phyloP scores from a whole-genome alignment of 108 stramenopile genomes.

The Cyclotella atomus region DNA sequence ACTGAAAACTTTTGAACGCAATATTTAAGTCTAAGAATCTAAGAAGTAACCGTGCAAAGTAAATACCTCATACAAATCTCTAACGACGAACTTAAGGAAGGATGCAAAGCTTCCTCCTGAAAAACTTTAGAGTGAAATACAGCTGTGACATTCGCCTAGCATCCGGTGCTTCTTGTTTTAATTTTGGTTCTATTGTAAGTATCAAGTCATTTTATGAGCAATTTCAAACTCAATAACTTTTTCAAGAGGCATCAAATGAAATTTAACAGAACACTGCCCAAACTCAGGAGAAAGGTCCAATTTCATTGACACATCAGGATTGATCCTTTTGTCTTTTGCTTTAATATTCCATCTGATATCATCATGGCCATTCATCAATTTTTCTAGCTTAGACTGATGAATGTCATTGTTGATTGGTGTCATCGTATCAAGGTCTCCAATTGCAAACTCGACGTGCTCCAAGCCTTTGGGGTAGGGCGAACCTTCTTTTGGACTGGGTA shows the following conservation, averaged over 20 bases:
- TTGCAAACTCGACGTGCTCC: conserved; percentile 67
- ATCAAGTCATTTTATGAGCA: neutral
- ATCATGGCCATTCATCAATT: conserved; percentile 33
- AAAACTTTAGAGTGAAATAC: too few relatives aligned
- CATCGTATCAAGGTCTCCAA: conserved; percentile 25
- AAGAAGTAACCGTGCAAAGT: too few relatives aligned
- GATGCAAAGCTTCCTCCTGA: too few relatives aligned
- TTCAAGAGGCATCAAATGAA: neutral
- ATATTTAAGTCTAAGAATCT: too few relatives aligned
- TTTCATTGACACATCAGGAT: conserved; percentile 50
- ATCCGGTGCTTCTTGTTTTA: too few relatives aligned
- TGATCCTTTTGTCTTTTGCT: conserved; percentile 46
- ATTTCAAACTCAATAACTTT: neutral
- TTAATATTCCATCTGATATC: conserved; percentile 46
- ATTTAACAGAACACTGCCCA: neutral
- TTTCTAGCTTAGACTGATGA: conserved; percentile 24
- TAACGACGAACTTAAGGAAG: too few relatives aligned
- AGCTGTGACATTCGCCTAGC: too few relatives aligned
- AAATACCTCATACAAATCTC: too few relatives aligned
- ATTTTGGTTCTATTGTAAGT: neutral
- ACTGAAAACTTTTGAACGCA: too few relatives aligned
- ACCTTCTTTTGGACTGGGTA: conserved; percentile 59
- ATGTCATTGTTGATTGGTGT: conserved; percentile 36
- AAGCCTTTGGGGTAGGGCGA: conserved; percentile 51
- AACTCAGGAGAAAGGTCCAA: neutral